Percentiles rank a stretch among this genome's conserved stretches.
phyloP scores from a whole-genome alignment of 768 basidiomycete genomes.

The Tulasnella calospora region DNA sequence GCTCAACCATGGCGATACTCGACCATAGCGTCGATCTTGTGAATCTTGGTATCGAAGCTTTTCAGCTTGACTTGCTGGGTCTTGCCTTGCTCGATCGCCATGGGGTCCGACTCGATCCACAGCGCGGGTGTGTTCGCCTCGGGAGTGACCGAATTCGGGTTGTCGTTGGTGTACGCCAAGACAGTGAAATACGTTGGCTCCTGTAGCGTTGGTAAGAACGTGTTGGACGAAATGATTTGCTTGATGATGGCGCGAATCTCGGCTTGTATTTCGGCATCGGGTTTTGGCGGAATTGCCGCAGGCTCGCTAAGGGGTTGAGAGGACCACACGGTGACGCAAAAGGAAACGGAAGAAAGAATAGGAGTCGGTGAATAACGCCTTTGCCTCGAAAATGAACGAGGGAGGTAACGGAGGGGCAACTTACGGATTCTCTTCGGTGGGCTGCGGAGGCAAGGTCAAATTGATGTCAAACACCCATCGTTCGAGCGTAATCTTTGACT shows the following conservation, averaged over 20 bases:
- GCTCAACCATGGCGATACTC: constrained; percentile 73
- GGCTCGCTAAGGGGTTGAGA: not conserved
- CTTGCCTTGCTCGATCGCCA: constrained; percentile 88
- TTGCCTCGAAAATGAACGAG: constrained; percentile 24
- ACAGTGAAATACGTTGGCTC: constrained; percentile 97
- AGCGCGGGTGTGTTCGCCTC: constrained; percentile 46
- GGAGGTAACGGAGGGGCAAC: constrained; percentile 31
- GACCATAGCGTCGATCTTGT: constrained; percentile 96
- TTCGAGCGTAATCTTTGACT: constrained; percentile 84
- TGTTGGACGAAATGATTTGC: constrained; percentile 95
- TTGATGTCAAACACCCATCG: constrained; percentile 98
- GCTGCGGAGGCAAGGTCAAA: constrained; percentile 60
- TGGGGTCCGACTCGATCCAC: constrained; percentile 93
- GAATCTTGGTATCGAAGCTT: constrained; percentile 96
- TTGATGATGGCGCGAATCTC: constrained; percentile 98
- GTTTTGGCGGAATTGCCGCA: constrained; percentile 47
- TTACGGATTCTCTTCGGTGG: constrained; percentile 47
- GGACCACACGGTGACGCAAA: not conserved
- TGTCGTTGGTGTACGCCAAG: constrained; percentile 88
- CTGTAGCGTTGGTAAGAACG: constrained; percentile 91
- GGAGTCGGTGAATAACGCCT: constrained; percentile 34
- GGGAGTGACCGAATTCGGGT: constrained; percentile 43
- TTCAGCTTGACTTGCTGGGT: constrained; percentile 91
- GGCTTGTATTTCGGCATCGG: constrained; percentile 86
- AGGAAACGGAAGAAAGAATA: not conserved